Base-by-base conservation (phyloP, 148 eudicot genomes). In the Dysphania ambrosioides region DNA sequence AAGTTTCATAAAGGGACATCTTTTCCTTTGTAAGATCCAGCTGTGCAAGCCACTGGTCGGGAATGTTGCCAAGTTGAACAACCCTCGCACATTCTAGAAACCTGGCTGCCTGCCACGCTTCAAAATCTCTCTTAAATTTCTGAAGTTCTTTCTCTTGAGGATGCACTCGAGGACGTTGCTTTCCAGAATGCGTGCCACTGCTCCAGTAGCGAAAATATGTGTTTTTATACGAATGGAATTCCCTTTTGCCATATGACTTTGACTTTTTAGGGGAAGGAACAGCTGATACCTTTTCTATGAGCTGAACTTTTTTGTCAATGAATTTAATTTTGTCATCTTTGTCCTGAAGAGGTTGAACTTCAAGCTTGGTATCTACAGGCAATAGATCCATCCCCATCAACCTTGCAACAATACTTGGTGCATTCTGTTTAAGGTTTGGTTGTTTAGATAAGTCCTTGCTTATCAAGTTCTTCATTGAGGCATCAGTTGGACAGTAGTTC, bases 71-170 rank as follows among this genome's bases (percentile, higher is more conserved):
- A 57, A 82, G 88, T 51, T 92, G 89, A 79, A 86, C 87, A 42
- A 83, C 81, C 76, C 93, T 87, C 44, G 97, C 89, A 80, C 97
- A 92, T 77, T 96, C 93, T 56, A 83, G 85, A 70, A 90, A 89
- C 83, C 99, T 84, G 57, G 93, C 88, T 26, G 99, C 87, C 82
- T 92, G 99, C 91, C 93, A 96, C 58, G 94, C 97, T 83, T 88
- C 93, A 83, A 96, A 96, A 11, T 96, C 99, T 85, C 89, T 89
- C 87, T 96, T 96, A 76, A 96, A 96, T 80, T 85, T 89, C 83
- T 96, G 92, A 32, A 96, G 88, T 81, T 96, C 97, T 87, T 96
- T 93, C 82, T 96, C 99, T 82, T 92, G 99, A 72, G 99, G 99
- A 80, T 96, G 99, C 82, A 88, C 90, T 72, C 97, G 94, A 77